Conservation (phyloP, 225 moss, liverwort and hornwort genomes). For the Physcomitrellopsis africana region DNA sequence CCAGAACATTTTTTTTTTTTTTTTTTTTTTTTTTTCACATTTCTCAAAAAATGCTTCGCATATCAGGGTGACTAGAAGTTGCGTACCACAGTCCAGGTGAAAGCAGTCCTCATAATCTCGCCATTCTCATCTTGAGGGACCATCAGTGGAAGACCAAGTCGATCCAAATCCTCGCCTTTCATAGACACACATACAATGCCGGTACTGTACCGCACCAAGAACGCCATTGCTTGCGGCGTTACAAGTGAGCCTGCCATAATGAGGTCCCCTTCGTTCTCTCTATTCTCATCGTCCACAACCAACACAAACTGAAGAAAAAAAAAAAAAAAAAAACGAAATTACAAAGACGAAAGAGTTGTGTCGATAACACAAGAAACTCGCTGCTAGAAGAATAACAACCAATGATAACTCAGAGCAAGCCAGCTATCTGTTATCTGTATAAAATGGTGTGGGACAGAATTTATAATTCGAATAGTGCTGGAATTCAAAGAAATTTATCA, state of each 20-base stretch:
- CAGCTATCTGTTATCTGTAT: not conserved
- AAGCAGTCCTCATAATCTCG: constrained; percentile 81
- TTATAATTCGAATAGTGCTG: too few relatives aligned
- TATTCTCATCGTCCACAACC: constrained; percentile 95
- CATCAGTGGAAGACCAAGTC: constrained; percentile 86
- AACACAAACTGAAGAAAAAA: constrained; percentile 69
- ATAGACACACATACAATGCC: constrained; percentile 93
- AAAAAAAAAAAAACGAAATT: not conserved
- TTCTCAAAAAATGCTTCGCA: not conserved
- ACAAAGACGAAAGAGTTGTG: not conserved
- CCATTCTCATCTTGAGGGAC: constrained; percentile 67
- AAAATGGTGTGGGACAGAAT: not conserved
- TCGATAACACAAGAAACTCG: not conserved
- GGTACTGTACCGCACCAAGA: constrained; percentile 77
- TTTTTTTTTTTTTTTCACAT: not conserved
- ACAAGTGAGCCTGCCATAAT: constrained; percentile 93
- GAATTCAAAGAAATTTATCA: not conserved
- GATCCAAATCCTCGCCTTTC: constrained; percentile 81
- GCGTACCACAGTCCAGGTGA: constrained; percentile 91
- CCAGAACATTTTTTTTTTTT: too few relatives aligned
- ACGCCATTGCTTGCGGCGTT: constrained; percentile 81
- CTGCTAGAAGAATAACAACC: not conserved
- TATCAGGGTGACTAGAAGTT: constrained; percentile 7
- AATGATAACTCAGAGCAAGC: not conserved
- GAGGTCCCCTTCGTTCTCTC: constrained; percentile 96